Evolutionary conservation across 2,329 filamentous ascomycete species (phyloP).

Genomic region (Colletotrichum aenigma): DNA sequence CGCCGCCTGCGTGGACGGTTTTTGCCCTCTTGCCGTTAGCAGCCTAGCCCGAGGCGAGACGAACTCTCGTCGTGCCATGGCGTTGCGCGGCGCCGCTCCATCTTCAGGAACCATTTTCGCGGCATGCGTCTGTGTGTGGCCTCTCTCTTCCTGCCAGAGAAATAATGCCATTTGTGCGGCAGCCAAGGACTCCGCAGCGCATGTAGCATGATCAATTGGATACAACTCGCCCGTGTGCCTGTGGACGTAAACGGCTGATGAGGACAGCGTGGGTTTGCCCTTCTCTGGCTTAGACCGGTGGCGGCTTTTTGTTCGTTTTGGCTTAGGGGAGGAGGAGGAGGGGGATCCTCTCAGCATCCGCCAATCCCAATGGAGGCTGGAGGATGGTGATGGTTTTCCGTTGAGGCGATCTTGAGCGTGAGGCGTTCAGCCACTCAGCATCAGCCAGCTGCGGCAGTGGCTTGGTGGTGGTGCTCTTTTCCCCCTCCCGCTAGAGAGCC

Average conservation of each 20-base stretch:
- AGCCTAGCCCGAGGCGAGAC: neutral
- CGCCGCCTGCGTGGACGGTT: neutral
- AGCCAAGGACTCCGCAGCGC: neutral
- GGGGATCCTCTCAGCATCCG: neutral
- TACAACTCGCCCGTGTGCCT: neutral
- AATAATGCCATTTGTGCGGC: neutral
- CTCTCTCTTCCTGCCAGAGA: neutral
- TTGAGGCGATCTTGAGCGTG: neutral
- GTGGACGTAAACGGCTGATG: neutral
- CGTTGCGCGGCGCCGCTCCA: neutral
- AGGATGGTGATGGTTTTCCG: neutral
- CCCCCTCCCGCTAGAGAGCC: neutral
- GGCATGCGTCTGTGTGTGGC: neutral
- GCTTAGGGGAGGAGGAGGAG: neutral
- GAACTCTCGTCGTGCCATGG: neutral
- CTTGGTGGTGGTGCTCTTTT: neutral
- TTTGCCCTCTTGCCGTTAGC: neutral
- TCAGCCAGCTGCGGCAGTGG: slow-evolving; percentile 1
- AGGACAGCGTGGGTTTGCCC: neutral
- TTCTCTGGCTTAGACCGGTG: neutral
- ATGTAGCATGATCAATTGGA: neutral
- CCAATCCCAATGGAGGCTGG: neutral
- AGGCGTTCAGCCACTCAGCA: slow-evolving; percentile 3
- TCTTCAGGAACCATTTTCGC: neutral
- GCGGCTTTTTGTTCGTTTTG: neutral